These are phyloP conservation scores for Tricholoma furcatifolium DNA, from an alignment of 768 basidiomycete species.

Conservation along the genomic window DNA sequence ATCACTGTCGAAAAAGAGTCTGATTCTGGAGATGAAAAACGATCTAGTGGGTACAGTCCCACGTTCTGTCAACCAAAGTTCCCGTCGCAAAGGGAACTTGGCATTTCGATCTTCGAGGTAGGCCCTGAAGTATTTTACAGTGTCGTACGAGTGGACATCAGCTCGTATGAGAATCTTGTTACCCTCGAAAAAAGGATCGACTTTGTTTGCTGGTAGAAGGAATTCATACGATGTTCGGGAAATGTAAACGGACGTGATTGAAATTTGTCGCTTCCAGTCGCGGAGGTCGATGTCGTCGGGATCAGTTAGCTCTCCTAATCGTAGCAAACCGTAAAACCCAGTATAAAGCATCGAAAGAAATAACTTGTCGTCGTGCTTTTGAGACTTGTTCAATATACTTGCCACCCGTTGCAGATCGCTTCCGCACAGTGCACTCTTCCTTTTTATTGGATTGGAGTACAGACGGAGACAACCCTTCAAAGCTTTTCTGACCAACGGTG, in stretches of 20 bases:
- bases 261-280: slow-evolving; percentile 6
- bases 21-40: slow-evolving; percentile 17
- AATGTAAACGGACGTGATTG: slow-evolving; percentile 6
- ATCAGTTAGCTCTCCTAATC: slow-evolving; percentile 26
- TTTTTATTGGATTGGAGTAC: slow-evolving; percentile 8
- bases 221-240: slow-evolving; percentile 19
- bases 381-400: background rate
- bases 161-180: slow-evolving; percentile 13
- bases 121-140: background rate
- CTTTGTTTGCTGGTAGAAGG: no score
- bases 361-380: slow-evolving; percentile 21
- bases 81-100: slow-evolving; percentile 1
- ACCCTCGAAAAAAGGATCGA: no score
- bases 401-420: background rate
- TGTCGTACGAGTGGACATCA: background rate
- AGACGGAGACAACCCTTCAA: slow-evolving; percentile 25
- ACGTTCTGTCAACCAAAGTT: slow-evolving; percentile 15
- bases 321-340: slow-evolving; percentile 25
- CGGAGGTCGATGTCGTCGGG: slow-evolving; percentile 18
- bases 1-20: slow-evolving; percentile 6
- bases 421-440: slow-evolving; percentile 22
- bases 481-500: slow-evolving; percentile 22
- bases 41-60: slow-evolving; percentile 13
- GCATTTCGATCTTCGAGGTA: slow-evolving; percentile 8
- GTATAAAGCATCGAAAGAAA: slow-evolving; percentile 27